Conservation (phyloP, 208 protist species). For the Trypanosoma lewisi region DNA sequence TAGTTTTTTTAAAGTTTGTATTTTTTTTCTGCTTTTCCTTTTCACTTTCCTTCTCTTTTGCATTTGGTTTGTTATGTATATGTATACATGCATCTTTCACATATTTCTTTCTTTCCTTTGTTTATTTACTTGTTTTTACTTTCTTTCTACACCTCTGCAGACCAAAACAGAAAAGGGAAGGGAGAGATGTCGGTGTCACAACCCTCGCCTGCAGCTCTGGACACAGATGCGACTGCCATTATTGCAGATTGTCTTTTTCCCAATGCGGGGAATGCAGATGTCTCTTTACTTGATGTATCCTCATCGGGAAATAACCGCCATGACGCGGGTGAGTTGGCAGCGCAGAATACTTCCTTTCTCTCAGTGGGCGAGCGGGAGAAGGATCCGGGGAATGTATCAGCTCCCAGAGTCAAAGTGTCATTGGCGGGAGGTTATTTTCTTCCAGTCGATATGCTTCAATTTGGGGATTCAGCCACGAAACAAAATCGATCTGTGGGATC, state of each 20-base stretch:
- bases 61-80: too few relatives aligned
- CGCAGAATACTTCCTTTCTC: slow-evolving; percentile 15
- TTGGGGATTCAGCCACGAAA: not conserved
- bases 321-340: not conserved
- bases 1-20: not conserved
- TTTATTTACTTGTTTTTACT: too few relatives aligned
- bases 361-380: not conserved
- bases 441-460: not conserved
- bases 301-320: not conserved
- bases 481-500: not conserved
- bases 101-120: too few relatives aligned
- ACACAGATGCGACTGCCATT: not conserved
- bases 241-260: not conserved
- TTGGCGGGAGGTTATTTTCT: not conserved
- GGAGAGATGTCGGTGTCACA: slow-evolving; percentile 8
- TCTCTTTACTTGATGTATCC: not conserved
- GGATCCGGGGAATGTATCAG: too few relatives aligned
- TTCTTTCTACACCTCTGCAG: too few relatives aligned
- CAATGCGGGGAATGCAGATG: not conserved
- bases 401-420: not conserved
- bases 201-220: not conserved
- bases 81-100: too few relatives aligned
- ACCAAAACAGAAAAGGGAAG: slow-evolving; percentile 10
- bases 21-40: not conserved
- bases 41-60: too few relatives aligned